Percentiles rank a stretch among this genome's conserved stretches.
These are phyloP conservation scores for Rhipidocladum racemiflorum DNA, from an alignment of 176 grass and related monocot species.

Conservation along the genomic window DNA sequence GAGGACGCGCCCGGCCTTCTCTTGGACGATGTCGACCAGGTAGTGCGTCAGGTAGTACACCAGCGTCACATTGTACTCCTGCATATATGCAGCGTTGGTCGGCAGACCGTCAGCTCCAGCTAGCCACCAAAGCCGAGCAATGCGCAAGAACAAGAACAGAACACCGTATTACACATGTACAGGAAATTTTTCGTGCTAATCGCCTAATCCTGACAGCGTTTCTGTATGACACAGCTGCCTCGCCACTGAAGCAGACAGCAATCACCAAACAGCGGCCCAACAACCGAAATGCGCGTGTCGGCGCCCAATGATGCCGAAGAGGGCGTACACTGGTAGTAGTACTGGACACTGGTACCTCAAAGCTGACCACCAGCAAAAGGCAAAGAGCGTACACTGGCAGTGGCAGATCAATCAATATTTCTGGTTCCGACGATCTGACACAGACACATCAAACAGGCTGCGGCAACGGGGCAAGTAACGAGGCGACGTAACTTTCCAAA, in stretches of 20 bases:
- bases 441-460: too few species aligned
- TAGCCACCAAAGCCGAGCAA: background rate
- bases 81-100: background rate
- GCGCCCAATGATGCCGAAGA: background rate
- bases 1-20: conserved; percentile 55
- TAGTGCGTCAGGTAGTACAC: conserved; percentile 82
- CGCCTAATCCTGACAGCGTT: background rate
- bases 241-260: background rate
- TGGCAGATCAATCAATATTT: background rate
- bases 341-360: background rate
- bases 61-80: conserved; percentile 76
- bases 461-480: background rate
- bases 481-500: background rate
- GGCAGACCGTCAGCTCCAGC: background rate
- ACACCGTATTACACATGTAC: background rate
- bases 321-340: background rate
- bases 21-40: conserved; percentile 61
- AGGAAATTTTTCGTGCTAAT: background rate
- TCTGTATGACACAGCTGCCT: background rate
- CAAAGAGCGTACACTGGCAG: background rate
- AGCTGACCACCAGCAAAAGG: conserved; percentile 24
- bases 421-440: background rate
- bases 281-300: background rate
- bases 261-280: background rate
- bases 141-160: background rate